Base-by-base conservation (phyloP, 495 filamentous ascomycete species). In the Penicillium waksmanii region DNA sequence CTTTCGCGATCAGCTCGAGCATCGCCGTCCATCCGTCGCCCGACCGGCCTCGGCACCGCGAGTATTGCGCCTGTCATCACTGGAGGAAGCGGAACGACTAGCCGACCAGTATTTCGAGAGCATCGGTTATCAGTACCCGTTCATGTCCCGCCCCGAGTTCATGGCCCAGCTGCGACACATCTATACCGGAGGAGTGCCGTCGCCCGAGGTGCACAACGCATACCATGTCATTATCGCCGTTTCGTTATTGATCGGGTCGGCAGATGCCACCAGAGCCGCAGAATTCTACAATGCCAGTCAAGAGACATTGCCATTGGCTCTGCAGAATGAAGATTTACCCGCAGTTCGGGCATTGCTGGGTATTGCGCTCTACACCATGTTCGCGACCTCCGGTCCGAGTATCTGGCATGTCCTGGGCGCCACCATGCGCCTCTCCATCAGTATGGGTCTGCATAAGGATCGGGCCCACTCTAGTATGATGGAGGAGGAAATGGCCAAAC, bases 351-450 rank as follows among this genome's bases (percentile, higher is more conserved):
- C 79, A 2, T 57, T 82, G 42, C 67, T 83, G 25, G 76, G 80
- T n/a, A 54, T 82, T 31, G 79, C 79, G 0, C 61, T 82, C 23
- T 83, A 82, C 58, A 81, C 81, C 0, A 70, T 80, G 66, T 82
- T 82, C 62, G 71, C 80, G 2, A 79, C 80, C 1, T 66, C 76
- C 3, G 80, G 77, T 0, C 81, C 81, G 1, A 81, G 81, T 46
- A 76, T 83, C 13, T 83, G 81, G 81, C 81, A 83, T 66, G 70
- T 83, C 13, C 58, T 83, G 56, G 81, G 81, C 21, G 68, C 77
- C 0, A 73, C 79, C 6, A 58, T 82, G 61, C 74, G 80, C 8
- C 68, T 83, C 10, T 73, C 80, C 1, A 78, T 77, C 10, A 82
- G 81, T 58, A 65, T 83, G 19, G 80, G 81, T 6, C 47, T 83